Base-by-base conservation (phyloP, 2,329 filamentous ascomycete species). In the Fusarium graminum region DNA sequence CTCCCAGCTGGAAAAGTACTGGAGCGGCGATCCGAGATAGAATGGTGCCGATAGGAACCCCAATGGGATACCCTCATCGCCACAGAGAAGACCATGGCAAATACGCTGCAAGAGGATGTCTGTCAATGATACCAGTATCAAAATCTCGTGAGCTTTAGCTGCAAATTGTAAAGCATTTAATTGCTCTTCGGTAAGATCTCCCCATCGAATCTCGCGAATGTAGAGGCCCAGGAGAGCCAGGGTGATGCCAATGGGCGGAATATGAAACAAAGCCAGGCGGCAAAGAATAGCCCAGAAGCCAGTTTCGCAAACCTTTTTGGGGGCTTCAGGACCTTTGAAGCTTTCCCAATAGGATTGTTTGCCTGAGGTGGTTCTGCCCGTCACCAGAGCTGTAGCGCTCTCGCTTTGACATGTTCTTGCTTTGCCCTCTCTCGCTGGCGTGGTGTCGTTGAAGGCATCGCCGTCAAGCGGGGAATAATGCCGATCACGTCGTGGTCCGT, bases 111-210 rank as follows among this genome's bases (percentile, higher is more conserved):
- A 6, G 1, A 60, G n/a, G 0, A 60, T 38, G 8, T 60, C 54
- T 3, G 44, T 47, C 11, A 58, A 26, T 0, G 58, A 61, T 1
- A 61, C 13, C 10, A 52, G 12, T 6, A 61, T 38, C 1, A 52
- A 11, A 1, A 52, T 34, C 12, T 52, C 58, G 11, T 52, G 53
- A 0, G 22, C 53, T 29, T 59, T 59, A 3, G 58, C 53, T 12
- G 34, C 53, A 10, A 61, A 61, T 10, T 59, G 58, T 10, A 59
- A 13, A 4, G n/a, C 17, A 3, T 44, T 61, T 0, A 59, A 6
- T 9, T 44, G 29, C 14, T 61, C 41, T 3, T 4, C 19, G 7
- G 40, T 45, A 6, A 50, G 29, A 8, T 52, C 4, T 1, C 16
- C 40, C 54, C 47, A 57, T 19, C 54, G 29, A 22, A 34, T 36